phyloP scores from a whole-genome alignment of 176 grass and related monocot genomes.

The Rhipidocladum racemiflorum region DNA sequence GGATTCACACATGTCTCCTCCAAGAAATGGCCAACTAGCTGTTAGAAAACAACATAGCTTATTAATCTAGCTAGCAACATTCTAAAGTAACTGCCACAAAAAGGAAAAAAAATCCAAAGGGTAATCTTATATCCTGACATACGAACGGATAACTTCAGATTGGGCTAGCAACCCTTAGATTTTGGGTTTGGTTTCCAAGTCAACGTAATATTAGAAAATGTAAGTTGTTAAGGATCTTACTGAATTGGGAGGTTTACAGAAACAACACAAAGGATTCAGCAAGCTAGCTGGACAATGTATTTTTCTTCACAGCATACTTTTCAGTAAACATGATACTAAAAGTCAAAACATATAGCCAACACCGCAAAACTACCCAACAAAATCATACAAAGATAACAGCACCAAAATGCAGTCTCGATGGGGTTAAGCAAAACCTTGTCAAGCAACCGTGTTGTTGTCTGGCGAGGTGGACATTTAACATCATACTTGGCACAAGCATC shows the following conservation, averaged over 20 bases:
- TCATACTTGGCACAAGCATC: slow-evolving; percentile 76
- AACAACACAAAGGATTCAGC: background rate
- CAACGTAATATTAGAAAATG: background rate
- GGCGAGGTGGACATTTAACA: slow-evolving; percentile 83
- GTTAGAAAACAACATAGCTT: slow-evolving; percentile 12
- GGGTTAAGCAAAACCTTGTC: slow-evolving; percentile 51
- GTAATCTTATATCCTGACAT: background rate
- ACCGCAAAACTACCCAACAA: background rate
- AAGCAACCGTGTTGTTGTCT: no score
- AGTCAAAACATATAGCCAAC: background rate
- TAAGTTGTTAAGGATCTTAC: background rate
- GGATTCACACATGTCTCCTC: slow-evolving; percentile 87
- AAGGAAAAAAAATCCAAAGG: background rate
- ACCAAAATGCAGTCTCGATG: background rate
- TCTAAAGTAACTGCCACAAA: background rate
- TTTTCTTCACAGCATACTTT: background rate
- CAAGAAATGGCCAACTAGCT: slow-evolving; percentile 94
- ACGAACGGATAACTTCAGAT: background rate
- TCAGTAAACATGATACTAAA: background rate
- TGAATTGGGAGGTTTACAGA: background rate
- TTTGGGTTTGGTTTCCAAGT: background rate
- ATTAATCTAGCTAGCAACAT: slow-evolving; percentile 15
- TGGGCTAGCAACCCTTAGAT: background rate
- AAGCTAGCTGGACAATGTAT: background rate
- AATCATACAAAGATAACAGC: background rate